Conservation (phyloP, 805 yeast species). For the Starmerella scarabaei region DNA sequence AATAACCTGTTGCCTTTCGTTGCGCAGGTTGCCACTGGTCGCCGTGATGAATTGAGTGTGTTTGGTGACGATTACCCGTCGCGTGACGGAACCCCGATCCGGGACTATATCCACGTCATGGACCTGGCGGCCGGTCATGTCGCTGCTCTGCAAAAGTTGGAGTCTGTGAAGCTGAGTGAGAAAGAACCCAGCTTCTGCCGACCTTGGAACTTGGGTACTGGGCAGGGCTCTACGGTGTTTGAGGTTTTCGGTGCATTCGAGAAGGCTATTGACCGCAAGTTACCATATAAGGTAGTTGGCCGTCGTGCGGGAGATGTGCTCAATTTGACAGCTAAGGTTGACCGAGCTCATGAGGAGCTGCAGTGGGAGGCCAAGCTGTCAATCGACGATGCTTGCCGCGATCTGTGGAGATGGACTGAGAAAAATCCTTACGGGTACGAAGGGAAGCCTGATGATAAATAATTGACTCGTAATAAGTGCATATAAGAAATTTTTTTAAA, state of each 20-base stretch:
- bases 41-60: conserved; percentile 50
- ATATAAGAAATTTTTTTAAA: no score
- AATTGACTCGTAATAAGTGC: not conserved
- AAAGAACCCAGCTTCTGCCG: conserved; percentile 40
- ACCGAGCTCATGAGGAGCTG: conserved; percentile 53
- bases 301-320: conserved; percentile 69
- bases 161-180: conserved; percentile 16
- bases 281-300: conserved; percentile 52
- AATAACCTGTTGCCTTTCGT: conserved; percentile 62
- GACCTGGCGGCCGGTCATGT: conserved; percentile 70
- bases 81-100: conserved; percentile 67
- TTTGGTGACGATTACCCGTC: conserved; percentile 62
- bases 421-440: conserved; percentile 51
- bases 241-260: conserved; percentile 56
- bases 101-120: conserved; percentile 71
- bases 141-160: conserved; percentile 51
- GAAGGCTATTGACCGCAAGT: conserved; percentile 47
- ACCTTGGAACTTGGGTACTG: conserved; percentile 78
- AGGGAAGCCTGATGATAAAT: no score
- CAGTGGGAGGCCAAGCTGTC: conserved; percentile 47
- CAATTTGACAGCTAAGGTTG: conserved; percentile 57
- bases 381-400: conserved; percentile 53
- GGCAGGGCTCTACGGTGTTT: conserved; percentile 64
- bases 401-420: conserved; percentile 67
- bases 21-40: conserved; percentile 66